These are phyloP conservation scores for Beauveria sp. DNA, from an alignment of 2,329 filamentous ascomycete genomes.

Conservation along the genomic window DNA sequence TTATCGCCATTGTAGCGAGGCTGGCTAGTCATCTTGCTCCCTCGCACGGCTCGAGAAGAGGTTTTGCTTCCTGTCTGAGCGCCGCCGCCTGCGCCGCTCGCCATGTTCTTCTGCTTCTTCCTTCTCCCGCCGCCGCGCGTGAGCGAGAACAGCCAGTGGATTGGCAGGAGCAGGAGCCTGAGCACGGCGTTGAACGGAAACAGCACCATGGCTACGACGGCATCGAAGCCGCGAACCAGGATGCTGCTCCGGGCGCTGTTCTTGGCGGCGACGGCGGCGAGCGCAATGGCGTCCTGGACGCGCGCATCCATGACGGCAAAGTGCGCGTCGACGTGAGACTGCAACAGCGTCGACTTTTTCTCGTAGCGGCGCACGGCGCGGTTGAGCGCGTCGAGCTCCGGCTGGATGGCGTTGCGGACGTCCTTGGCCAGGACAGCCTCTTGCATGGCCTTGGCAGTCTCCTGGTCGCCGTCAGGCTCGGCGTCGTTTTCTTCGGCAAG, in stretches of 20 bases:
- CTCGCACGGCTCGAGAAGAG: not conserved
- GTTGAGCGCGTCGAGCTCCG: conserved; percentile 81
- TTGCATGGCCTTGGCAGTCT: conserved; percentile 29
- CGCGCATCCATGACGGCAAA: conserved; percentile 64
- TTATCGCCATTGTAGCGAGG: conserved; percentile 28
- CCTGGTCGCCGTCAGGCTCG: conserved; percentile 17
- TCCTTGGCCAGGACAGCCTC: conserved; percentile 43
- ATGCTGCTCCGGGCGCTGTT: conserved; percentile 33
- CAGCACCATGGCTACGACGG: conserved; percentile 25
- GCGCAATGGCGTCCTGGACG: conserved; percentile 67
- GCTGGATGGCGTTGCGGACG: conserved; percentile 59
- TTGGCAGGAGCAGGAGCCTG: conserved; percentile 34
- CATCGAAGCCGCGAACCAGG: conserved; percentile 30
- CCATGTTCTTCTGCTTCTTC: conserved; percentile 17
- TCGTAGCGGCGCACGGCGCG: conserved; percentile 86
- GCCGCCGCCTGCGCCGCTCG: not conserved
- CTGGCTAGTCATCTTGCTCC: conserved; percentile 16
- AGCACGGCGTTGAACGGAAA: conserved; percentile 35
- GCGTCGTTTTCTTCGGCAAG: conserved; percentile 20
- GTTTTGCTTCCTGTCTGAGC: not conserved
- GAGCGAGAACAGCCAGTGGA: conserved; percentile 26
- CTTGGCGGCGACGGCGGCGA: conserved; percentile 69
- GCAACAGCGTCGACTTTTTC: conserved; percentile 71
- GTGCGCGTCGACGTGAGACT: conserved; percentile 67
- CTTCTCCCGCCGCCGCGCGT: conserved; percentile 20